These are phyloP conservation scores for Aspergillus proliferans DNA, from an alignment of 2,329 filamentous ascomycete genomes.

Conservation along the genomic window DNA sequence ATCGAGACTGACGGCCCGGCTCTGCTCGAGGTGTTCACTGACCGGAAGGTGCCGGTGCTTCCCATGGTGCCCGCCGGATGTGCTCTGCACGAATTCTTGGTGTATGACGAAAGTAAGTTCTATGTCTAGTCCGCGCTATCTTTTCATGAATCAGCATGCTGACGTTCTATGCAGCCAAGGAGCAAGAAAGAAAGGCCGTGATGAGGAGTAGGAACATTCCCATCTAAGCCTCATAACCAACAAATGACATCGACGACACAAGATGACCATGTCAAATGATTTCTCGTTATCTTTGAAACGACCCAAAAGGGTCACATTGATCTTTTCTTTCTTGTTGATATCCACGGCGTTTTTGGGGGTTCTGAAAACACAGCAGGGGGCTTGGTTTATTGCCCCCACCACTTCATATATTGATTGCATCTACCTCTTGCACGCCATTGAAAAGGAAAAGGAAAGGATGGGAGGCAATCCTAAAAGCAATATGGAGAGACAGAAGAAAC, in stretches of 20 bases:
- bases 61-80: slow-evolving; percentile 92
- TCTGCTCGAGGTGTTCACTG: slow-evolving; percentile 83
- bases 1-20: slow-evolving; percentile 86
- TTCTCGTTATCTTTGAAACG: slow-evolving; percentile 8
- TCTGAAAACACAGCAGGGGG: slow-evolving; percentile 24
- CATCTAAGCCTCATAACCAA: slow-evolving; percentile 10
- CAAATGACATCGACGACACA: slow-evolving; percentile 9
- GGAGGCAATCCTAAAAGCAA: neutral
- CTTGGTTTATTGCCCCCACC: neutral
- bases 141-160: slow-evolving; percentile 5
- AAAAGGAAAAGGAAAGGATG: neutral
- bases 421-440: neutral
- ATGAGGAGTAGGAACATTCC: slow-evolving; percentile 56
- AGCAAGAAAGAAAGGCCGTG: slow-evolving; percentile 59
- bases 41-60: slow-evolving; percentile 74
- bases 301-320: slow-evolving; percentile 16
- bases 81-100: slow-evolving; percentile 85
- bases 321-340: slow-evolving; percentile 32
- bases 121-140: neutral
- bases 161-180: slow-evolving; percentile 51
- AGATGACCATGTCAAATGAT: slow-evolving; percentile 14
- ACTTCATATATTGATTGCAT: neutral
- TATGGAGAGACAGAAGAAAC: neutral
- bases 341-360: slow-evolving; percentile 38
- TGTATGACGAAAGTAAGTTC: slow-evolving; percentile 68